Base-by-base conservation (phyloP, 106 monocot species). In the Allium cepa region DNA sequence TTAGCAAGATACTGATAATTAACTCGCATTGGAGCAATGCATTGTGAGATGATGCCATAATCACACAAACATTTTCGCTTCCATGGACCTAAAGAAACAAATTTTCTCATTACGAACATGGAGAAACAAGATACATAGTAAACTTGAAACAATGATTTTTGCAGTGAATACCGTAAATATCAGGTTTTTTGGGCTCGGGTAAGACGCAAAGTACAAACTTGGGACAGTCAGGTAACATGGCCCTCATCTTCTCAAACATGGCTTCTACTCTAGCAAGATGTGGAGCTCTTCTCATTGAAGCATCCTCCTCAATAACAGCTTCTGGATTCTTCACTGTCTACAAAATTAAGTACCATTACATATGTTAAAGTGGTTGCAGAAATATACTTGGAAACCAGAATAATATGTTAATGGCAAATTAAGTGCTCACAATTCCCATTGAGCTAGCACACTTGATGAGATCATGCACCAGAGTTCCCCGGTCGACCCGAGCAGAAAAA, bases 1-100 rank as follows among this genome's bases (percentile, higher is more conserved):
- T 97, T 97, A 4, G 88, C 82, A 0, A 97, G 18, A 62, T 92
- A 97, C 50, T 92, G 92, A 47, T 97, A 91, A 77, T 84, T 97
- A 7, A 97, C 84, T 84, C 71, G 86, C 0, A 47, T 68, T 6
- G 91, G 91, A 0, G 82, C 83, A 52, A 97, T 83, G 67, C 96
- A 97, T 49, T 97, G 96, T 8, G 88, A 88, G 9, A 86, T 80
- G 56, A 97, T 87, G 49, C 96, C 96, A 75, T 86, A 82, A 7
- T 88, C 92, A n/a, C 88, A 47, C 11, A 97, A 86, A 46, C 88
- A 92, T 65, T 80, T 92, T 2, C 78, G 46, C 71, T 99, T 99
- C 99, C 99, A 99, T 7, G 99, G 99, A 4, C 99, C 99, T 99
- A 67, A 12, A 55, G 71, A 51, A 7, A 67, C 22, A 67, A 13